phyloP scores from a whole-genome alignment of 2,329 filamentous ascomycete species.

The Xylogone sp. region DNA sequence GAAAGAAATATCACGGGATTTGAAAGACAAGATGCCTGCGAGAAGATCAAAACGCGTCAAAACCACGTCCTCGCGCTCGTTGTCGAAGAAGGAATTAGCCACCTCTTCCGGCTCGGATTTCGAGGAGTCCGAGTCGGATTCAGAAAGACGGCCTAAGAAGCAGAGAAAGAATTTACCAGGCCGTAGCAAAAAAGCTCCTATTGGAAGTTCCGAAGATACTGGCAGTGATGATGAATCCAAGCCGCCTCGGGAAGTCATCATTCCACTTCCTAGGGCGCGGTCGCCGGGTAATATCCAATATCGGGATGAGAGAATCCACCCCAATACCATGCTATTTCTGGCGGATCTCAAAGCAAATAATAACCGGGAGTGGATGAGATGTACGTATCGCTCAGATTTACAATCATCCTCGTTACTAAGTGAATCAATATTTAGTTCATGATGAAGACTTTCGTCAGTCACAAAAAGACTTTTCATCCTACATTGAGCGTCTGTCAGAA shows the following conservation, averaged over 20 bases:
- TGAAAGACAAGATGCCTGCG: too few species aligned
- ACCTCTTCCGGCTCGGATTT: too few species aligned
- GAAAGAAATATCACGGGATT: too few species aligned
- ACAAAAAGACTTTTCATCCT: constrained; percentile 77
- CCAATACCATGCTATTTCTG: constrained; percentile 55
- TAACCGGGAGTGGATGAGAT: constrained; percentile 54
- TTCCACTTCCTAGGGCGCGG: constrained; percentile 37
- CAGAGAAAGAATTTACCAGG: too few species aligned
- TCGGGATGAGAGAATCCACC: constrained; percentile 48
- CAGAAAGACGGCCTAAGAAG: too few species aligned
- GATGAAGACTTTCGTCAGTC: constrained; percentile 76
- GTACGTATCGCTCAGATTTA: too few species aligned
- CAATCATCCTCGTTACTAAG: neutral
- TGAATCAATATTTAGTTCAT: constrained; percentile 51
- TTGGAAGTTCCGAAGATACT: neutral
- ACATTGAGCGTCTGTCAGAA: constrained; percentile 68
- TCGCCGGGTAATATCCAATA: constrained; percentile 43
- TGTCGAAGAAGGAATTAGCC: too few species aligned
- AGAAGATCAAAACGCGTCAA: too few species aligned
- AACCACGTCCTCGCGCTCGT: too few species aligned
- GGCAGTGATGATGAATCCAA: neutral
- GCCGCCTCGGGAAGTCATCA: constrained; percentile 26
- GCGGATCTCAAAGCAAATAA: constrained; percentile 58
- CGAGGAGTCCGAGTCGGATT: too few species aligned
- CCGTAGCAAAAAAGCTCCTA: too few species aligned